Base-by-base conservation (phyloP, 129 eudicot species). In the Daucus carota region DNA sequence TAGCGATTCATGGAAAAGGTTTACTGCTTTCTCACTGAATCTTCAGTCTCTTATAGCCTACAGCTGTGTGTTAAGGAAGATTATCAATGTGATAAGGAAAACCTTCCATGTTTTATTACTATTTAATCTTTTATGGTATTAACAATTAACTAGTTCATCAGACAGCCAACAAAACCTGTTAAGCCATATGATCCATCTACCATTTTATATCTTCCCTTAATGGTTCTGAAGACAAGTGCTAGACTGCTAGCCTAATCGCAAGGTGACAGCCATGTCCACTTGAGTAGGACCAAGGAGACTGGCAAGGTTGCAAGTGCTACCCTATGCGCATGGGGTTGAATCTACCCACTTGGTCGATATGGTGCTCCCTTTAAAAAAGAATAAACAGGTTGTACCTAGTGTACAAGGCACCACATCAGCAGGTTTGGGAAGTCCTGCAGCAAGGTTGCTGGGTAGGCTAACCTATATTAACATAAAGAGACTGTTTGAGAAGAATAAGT, bases 1-100 rank as follows among this genome's bases (percentile, higher is more conserved):
- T 72, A 85, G 72, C 57, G 99, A 94, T 84, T 60, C 97, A 62
- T 94, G 99, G 99, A 93, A 83, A 78, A 94, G 99, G 99, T 92
- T 77, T 66, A 8, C 77, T 47, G 73, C 54, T 38, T 75, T 74
- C 67, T 80, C 18, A 5, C 34, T 14, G 5, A 17, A 15, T 67
- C 44, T 29, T 67, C 12, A 67, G 36, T 26, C 36, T 28, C 68
- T 62, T 62, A 28, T 62, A 29, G 18, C 38, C 69, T 62, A 6
- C 20, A 62, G 69, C 33, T 29, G 4, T 76, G 46, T 59, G 26
- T 69, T 65, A 38, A 38, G 16, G 20, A 40, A 36, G 31, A 26
- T 3, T 29, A 1, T 5, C 40, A 36, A 1, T 76, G 47, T 60
- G 28, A 60, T 66, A 45, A 40, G 16, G 15, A 40, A 38, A 41